Conservation (phyloP, 257 asterid species). For the Solanum chaucha region DNA sequence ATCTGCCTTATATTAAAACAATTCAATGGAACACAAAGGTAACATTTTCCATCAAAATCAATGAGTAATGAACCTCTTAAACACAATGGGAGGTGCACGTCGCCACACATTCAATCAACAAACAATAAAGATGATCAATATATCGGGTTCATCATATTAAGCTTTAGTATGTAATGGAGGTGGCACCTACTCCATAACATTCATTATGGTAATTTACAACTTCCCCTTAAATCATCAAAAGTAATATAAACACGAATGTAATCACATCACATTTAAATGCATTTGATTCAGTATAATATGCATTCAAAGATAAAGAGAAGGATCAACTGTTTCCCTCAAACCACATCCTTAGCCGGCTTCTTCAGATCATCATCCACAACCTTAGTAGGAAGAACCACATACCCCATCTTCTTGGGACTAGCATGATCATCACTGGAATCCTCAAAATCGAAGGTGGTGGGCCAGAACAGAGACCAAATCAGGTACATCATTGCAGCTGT, state of each 20-base stretch:
- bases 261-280: background rate
- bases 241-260: background rate
- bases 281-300: background rate
- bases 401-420: conserved; percentile 38
- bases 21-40: background rate
- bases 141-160: background rate
- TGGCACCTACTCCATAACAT: background rate
- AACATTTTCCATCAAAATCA: background rate
- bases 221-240: background rate
- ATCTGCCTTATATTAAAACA: background rate
- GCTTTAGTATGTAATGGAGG: background rate
- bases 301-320: background rate
- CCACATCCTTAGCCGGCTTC: conserved; percentile 46
- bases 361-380: conserved; percentile 34
- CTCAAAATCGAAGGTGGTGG: too few relatives aligned
- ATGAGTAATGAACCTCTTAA: background rate
- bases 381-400: conserved; percentile 28
- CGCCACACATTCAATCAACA: background rate
- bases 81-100: background rate
- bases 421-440: conserved; percentile 37
- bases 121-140: background rate
- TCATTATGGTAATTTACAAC: background rate
- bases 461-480: conserved; percentile 46
- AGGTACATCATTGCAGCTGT: conserved; percentile 58
- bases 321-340: conserved; percentile 18